Base-by-base conservation (phyloP, 1,284 basidiomycete genomes). In the Leucoagaricus sp. region DNA sequence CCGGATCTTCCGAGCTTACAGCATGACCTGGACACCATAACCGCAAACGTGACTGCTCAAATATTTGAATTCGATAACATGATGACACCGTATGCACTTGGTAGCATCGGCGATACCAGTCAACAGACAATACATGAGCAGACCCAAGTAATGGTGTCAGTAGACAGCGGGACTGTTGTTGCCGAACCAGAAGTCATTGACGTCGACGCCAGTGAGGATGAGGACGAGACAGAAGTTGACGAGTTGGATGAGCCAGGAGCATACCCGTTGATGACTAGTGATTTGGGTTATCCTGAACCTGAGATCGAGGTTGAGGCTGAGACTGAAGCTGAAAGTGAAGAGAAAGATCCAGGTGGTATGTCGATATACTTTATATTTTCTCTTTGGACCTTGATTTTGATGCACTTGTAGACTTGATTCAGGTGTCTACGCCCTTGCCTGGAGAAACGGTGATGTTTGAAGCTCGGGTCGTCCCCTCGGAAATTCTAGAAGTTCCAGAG, bases 141-240 rank as follows among this genome's bases (percentile, higher is more conserved):
- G n/a, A 17, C 10, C 9, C 33, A 40, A 25, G 13, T 34, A 25
- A 7, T 19, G n/a, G 12, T 28, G 2, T 17, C 19, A n/a, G n/a
- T n/a, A n/a, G n/a, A n/a, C n/a, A n/a, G n/a, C n/a, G n/a, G n/a
- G n/a, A n/a, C n/a, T n/a, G n/a, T n/a, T n/a, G n/a, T n/a, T n/a
- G n/a, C n/a, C n/a, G n/a, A n/a, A 38, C 12, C 36, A 6, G 36
- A 23, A 5, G 40, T 21, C 15, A 12, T 41, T 7, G 40, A 41
- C 13, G 13, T 41, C 15, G 33, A 25, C 4, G 26, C n/a, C 19
- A 10, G 12, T n/a, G 49, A 31, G 38, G 23, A 41, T 15, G 49
- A 17, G 42, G 50, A 54, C 9, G 59, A 26, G 21, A 61, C 67
- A 15, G 71, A 69, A 15, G 60, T 67, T 28, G 66, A 68, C n/a